phyloP scores from a whole-genome alignment of 2,329 filamentous ascomycete species.

The Aspergillus calidoustus region DNA sequence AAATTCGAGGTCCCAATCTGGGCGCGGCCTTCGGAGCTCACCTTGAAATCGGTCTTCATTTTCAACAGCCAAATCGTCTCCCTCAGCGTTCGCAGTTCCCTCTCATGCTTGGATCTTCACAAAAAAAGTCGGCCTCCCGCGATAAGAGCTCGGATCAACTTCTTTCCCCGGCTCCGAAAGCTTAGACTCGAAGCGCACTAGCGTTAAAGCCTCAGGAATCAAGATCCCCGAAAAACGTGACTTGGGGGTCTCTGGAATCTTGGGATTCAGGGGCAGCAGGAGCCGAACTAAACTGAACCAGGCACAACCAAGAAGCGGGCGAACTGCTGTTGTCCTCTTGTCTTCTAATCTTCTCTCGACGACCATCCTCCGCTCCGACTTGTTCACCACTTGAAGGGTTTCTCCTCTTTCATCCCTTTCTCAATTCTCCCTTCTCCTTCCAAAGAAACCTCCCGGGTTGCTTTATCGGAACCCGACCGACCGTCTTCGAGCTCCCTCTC shows the following conservation, averaged over 20 bases:
- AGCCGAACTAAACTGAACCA: constrained; percentile 25
- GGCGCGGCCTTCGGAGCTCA: constrained; percentile 41
- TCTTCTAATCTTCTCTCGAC: constrained; percentile 7
- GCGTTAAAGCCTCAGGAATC: constrained; percentile 23
- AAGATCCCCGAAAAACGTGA: constrained; percentile 11
- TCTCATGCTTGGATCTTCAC: constrained; percentile 18
- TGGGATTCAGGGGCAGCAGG: constrained; percentile 41
- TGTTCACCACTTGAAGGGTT: constrained; percentile 8
- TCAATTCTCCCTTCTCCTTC: not conserved
- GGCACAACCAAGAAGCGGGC: constrained; percentile 20
- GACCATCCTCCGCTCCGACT: constrained; percentile 3
- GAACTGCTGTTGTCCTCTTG: constrained; percentile 10
- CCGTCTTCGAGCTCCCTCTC: constrained; percentile 19
- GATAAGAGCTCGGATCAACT: constrained; percentile 32
- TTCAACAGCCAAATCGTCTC: constrained; percentile 30
- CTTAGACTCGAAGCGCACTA: constrained; percentile 35
- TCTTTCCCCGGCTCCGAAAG: constrained; percentile 32
- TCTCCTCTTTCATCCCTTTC: not conserved
- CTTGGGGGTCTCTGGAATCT: constrained; percentile 11
- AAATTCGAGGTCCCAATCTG: not conserved
- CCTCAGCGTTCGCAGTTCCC: constrained; percentile 19
- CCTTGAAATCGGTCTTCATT: constrained; percentile 99
- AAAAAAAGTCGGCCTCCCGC: constrained; percentile 29
- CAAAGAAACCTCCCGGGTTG: constrained; percentile 1
- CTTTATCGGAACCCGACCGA: constrained; percentile 24